Percentiles rank a stretch among this genome's conserved stretches.
Conservation (phyloP, 768 basidiomycete species). For the Cyathus striatus region DNA sequence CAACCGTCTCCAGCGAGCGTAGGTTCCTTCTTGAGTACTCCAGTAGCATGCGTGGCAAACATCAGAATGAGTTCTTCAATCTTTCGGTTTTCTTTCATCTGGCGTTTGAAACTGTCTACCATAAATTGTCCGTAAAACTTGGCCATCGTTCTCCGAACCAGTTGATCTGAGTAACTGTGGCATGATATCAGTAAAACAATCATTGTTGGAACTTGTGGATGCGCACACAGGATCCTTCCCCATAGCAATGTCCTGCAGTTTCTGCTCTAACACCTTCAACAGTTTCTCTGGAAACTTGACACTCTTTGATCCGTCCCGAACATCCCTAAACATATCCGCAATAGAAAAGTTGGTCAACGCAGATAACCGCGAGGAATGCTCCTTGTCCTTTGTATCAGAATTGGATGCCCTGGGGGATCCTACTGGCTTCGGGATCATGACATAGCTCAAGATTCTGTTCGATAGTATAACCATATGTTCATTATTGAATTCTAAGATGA, state of each 20-base stretch:
- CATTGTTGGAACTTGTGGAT: neutral
- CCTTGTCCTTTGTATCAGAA: slow-evolving; percentile 47
- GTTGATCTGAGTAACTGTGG: slow-evolving; percentile 80
- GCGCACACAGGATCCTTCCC: slow-evolving; percentile 86
- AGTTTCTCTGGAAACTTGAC: slow-evolving; percentile 94
- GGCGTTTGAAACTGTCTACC: slow-evolving; percentile 77
- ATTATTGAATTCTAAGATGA: slow-evolving; percentile 5
- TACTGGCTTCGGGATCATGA: slow-evolving; percentile 56
- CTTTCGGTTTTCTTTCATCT: slow-evolving; percentile 95
- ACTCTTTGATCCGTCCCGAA: slow-evolving; percentile 72
- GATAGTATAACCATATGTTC: slow-evolving; percentile 9
- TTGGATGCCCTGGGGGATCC: slow-evolving; percentile 22
- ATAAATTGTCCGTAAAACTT: slow-evolving; percentile 90
- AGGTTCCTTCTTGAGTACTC: slow-evolving; percentile 86
- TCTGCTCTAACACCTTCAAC: slow-evolving; percentile 85
- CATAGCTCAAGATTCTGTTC: slow-evolving; percentile 64
- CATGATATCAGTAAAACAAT: neutral
- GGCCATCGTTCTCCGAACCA: slow-evolving; percentile 85
- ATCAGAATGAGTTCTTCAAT: slow-evolving; percentile 96
- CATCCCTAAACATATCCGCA: slow-evolving; percentile 78
- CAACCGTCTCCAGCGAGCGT: slow-evolving; percentile 80
- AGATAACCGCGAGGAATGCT: slow-evolving; percentile 64
- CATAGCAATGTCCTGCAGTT: slow-evolving; percentile 89
- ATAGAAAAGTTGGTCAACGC: slow-evolving; percentile 66
- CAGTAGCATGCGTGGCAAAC: slow-evolving; percentile 90